Evolutionary conservation across 345 rosid species (phyloP).

Genomic region (Eucalyptus tenuipes): DNA sequence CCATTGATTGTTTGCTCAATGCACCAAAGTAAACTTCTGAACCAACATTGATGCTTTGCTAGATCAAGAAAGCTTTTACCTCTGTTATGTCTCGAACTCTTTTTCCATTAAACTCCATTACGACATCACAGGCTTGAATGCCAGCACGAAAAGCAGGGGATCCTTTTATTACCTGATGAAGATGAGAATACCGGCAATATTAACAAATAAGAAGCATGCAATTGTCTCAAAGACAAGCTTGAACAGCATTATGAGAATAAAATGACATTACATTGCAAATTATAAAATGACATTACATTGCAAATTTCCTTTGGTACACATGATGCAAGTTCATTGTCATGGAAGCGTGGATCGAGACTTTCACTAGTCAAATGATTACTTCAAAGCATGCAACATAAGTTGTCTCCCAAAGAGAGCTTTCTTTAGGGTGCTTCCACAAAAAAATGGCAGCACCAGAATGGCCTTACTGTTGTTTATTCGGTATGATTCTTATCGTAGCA

Average conservation of each 20-base stretch:
- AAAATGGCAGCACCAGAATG: background rate
- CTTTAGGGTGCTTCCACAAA: background rate
- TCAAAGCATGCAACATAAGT: background rate
- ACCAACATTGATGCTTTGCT: background rate
- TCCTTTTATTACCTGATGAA: background rate
- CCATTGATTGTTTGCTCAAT: background rate
- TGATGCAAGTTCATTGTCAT: background rate
- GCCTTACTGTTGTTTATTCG: rapidly evolving
- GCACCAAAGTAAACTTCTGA: background rate
- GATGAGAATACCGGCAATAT: background rate
- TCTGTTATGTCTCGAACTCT: background rate
- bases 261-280: background rate
- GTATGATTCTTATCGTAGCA: background rate
- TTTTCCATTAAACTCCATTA: rapidly evolving
- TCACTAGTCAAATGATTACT: background rate
- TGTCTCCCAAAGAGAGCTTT: background rate
- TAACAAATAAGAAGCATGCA: background rate
- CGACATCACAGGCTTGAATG: background rate
- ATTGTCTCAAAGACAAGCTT: background rate
- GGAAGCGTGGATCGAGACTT: background rate
- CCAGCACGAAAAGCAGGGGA: background rate
- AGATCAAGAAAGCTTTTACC: background rate
- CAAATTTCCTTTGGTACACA: background rate
- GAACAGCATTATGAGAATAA: background rate
- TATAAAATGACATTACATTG: background rate